Evolutionary conservation across 1,284 basidiomycete species (phyloP).

Genomic region (Phellopilus nigrolimitatus): DNA sequence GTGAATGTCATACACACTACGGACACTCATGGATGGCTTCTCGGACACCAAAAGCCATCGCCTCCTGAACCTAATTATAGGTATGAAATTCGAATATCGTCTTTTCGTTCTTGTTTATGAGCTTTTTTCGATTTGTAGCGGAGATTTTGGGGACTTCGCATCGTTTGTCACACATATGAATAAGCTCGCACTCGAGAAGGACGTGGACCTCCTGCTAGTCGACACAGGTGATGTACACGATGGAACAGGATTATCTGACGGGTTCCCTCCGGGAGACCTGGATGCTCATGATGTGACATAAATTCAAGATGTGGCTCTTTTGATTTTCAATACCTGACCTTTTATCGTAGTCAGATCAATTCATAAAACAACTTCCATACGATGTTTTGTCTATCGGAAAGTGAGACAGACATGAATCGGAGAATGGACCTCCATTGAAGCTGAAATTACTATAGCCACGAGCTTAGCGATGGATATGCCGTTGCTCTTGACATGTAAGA

Average conservation of each 20-base stretch:
- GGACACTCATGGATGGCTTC: slow-evolving; percentile 76
- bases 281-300: slow-evolving; percentile 61
- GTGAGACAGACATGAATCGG: slow-evolving; percentile 33
- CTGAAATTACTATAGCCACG: not conserved
- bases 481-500: slow-evolving; percentile 15
- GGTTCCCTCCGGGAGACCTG: slow-evolving; percentile 59
- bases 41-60: slow-evolving; percentile 65
- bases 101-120: too few species aligned
- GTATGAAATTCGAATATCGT: too few species aligned
- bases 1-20: slow-evolving; percentile 80
- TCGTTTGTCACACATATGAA: slow-evolving; percentile 85
- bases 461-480: slow-evolving; percentile 15
- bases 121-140: slow-evolving; percentile 35
- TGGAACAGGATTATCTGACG: slow-evolving; percentile 73
- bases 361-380: slow-evolving; percentile 72
- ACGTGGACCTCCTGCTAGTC: slow-evolving; percentile 65
- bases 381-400: slow-evolving; percentile 86
- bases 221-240: slow-evolving; percentile 80
- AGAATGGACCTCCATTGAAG: not conserved
- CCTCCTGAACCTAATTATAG: slow-evolving; percentile 75
- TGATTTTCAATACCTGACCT: not conserved
- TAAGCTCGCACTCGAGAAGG: slow-evolving; percentile 55
- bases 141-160: slow-evolving; percentile 75
- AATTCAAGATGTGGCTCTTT: slow-evolving; percentile 16
- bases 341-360: slow-evolving; percentile 51